Conservation (phyloP, 441 rosid species). For the Jatropha podagrica region DNA sequence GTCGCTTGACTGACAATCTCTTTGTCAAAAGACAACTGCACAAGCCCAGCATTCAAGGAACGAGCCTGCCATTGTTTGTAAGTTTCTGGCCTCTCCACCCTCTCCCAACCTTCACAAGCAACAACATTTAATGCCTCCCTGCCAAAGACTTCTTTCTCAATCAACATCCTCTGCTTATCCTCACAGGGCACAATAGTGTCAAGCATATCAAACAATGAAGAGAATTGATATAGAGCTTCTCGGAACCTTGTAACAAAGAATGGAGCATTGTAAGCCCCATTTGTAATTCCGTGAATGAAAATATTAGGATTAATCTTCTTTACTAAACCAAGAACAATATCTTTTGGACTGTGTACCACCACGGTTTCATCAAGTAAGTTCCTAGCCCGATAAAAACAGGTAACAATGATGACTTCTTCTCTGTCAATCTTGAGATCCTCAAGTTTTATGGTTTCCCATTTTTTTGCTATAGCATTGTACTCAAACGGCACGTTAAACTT, state of each 20-base stretch:
- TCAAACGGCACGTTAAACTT: slow-evolving; percentile 51
- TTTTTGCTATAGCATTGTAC: slow-evolving; percentile 53
- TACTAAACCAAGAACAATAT: slow-evolving; percentile 58
- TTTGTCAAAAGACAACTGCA: slow-evolving; percentile 53
- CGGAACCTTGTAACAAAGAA: slow-evolving; percentile 83
- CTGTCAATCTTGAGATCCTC: slow-evolving; percentile 66
- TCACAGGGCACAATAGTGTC: slow-evolving; percentile 74
- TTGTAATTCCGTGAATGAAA: slow-evolving; percentile 69
- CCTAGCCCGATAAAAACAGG: slow-evolving; percentile 66
- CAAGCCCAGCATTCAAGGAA: slow-evolving; percentile 66
- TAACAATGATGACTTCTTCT: slow-evolving; percentile 53
- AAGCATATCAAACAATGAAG: slow-evolving; percentile 89
- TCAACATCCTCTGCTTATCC: slow-evolving; percentile 64
- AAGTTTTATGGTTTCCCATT: slow-evolving; percentile 59
- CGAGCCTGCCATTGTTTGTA: slow-evolving; percentile 92
- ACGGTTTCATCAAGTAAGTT: slow-evolving; percentile 81
- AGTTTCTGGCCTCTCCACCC: slow-evolving; percentile 94
- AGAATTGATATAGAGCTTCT: slow-evolving; percentile 85
- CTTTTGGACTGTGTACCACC: slow-evolving; percentile 55
- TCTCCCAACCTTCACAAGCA: slow-evolving; percentile 90
- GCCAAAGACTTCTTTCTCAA: slow-evolving; percentile 78
- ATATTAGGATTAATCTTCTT: slow-evolving; percentile 64
- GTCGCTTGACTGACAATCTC: slow-evolving; percentile 43
- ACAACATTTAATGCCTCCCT: slow-evolving; percentile 80
- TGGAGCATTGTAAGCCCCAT: slow-evolving; percentile 78